Percentiles rank a stretch among this genome's conserved stretches.
Conservation (phyloP, 176 grass and related monocot species). For the Avena atlantica region DNA sequence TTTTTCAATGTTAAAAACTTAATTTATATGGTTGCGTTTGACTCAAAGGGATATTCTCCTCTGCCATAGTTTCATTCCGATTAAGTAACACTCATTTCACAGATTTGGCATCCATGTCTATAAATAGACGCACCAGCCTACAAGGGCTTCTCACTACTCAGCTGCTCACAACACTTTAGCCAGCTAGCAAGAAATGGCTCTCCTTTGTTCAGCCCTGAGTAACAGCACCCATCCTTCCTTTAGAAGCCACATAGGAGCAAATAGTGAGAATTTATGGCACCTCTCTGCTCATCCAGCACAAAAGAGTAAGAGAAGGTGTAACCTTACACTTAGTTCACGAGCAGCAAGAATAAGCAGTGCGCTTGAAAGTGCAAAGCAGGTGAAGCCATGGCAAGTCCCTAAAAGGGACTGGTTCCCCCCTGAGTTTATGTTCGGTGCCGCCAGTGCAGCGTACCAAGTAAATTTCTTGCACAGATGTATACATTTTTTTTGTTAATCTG, state of each 20-base stretch:
- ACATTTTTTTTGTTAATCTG: too few species aligned
- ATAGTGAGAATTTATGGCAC: neutral
- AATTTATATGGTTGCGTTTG: too few species aligned
- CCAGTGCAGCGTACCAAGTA: too few species aligned
- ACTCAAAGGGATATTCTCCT: too few species aligned
- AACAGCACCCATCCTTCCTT: neutral
- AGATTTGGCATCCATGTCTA: neutral
- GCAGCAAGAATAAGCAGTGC: neutral
- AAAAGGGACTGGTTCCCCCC: neutral
- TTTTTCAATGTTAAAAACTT: too few species aligned
- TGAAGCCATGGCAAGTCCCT: neutral
- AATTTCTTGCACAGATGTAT: too few species aligned
- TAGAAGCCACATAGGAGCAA: neutral
- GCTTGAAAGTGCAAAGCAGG: neutral
- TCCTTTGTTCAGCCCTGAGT: neutral
- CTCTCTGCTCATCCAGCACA: neutral
- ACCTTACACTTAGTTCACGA: neutral
- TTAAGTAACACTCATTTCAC: neutral
- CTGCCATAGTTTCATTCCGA: too few species aligned
- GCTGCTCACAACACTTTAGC: constrained; percentile 1
- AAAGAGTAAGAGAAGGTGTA: neutral
- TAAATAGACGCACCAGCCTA: neutral
- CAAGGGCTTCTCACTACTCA: neutral
- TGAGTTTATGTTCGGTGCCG: neutral
- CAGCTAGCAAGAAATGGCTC: constrained; percentile 17